A percentile compares a stretch with the other conserved stretches of the same genome.
phyloP scores from a whole-genome alignment of 345 rosid genomes.

The Brassica carinata region DNA sequence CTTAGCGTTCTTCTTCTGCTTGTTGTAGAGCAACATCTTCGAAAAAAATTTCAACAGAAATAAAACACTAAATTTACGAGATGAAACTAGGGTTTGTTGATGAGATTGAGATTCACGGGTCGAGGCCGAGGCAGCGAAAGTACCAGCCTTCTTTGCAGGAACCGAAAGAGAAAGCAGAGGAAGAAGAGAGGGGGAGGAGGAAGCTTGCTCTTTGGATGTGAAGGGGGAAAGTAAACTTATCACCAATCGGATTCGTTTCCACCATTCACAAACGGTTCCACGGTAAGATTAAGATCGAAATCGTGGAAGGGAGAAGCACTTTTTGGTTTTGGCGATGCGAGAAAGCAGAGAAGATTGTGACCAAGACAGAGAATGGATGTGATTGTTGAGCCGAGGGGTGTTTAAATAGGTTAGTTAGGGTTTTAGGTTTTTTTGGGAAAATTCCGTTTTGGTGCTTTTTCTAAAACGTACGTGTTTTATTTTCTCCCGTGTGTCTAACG shows the following conservation, averaged over 20 bases:
- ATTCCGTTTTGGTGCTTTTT: slow-evolving; percentile 5
- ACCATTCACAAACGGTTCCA: slow-evolving; percentile 81
- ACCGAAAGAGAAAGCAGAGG: slow-evolving; percentile 81
- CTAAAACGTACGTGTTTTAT: slow-evolving; percentile 25
- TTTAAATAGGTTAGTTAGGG: slow-evolving; percentile 5
- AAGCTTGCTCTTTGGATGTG: slow-evolving; percentile 76
- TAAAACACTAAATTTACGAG: not conserved
- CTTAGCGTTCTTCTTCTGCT: slow-evolving; percentile 77
- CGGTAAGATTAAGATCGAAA: not conserved
- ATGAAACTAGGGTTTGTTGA: not conserved
- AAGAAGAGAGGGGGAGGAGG: slow-evolving; percentile 44
- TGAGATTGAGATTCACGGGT: slow-evolving; percentile 58
- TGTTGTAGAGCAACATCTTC: slow-evolving; percentile 80
- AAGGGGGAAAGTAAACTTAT: slow-evolving; percentile 82
- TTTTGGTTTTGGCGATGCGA: not conserved
- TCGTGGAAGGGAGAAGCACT: not conserved
- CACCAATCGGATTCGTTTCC: slow-evolving; percentile 62
- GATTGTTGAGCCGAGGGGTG: slow-evolving; percentile 16
- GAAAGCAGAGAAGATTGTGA: not conserved
- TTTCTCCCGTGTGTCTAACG: not conserved
- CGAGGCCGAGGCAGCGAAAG: slow-evolving; percentile 94
- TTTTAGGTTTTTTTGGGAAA: not conserved
- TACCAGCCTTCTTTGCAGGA: slow-evolving; percentile 99
- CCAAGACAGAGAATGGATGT: not conserved
- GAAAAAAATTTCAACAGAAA: not conserved